These are phyloP conservation scores for Sporothrix dimorphospora DNA, from an alignment of 2,329 filamentous ascomycete genomes.

Conservation along the genomic window DNA sequence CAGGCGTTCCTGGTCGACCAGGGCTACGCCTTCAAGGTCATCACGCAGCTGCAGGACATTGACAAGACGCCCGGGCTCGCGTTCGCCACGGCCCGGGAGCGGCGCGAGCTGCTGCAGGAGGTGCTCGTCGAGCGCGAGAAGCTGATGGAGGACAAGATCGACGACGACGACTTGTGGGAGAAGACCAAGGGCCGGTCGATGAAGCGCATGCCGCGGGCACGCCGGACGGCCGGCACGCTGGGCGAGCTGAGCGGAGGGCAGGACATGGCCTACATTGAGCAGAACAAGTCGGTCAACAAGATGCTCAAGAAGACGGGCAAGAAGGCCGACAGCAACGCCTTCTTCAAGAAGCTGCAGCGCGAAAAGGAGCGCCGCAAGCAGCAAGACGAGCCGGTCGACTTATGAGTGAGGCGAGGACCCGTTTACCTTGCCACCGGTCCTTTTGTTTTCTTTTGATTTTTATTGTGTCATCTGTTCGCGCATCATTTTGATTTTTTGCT, in stretches of 20 bases:
- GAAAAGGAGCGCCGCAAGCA: constrained; percentile 56
- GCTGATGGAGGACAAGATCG: constrained; percentile 38
- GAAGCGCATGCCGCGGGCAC: constrained; percentile 50
- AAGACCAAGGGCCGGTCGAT: constrained; percentile 32
- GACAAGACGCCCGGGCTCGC: constrained; percentile 79
- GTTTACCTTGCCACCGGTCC: background rate
- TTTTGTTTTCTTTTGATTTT: background rate
- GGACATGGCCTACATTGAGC: constrained; percentile 95
- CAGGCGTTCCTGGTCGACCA: constrained; percentile 98
- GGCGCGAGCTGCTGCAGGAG: constrained; percentile 83
- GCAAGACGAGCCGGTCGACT: constrained; percentile 20
- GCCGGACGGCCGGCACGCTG: constrained; percentile 81
- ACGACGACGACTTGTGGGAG: constrained; percentile 46
- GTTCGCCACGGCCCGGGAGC: constrained; percentile 77
- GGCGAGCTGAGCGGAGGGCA: constrained; percentile 87
- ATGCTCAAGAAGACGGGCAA: constrained; percentile 62
- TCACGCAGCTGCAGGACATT: constrained; percentile 91
- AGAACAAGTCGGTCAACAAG: constrained; percentile 74
- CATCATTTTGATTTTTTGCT: background rate
- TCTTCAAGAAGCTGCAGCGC: constrained; percentile 68
- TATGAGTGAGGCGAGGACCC: background rate
- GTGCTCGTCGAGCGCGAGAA: constrained; percentile 77
- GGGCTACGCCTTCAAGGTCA: constrained; percentile 98
- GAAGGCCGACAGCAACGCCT: constrained; percentile 55
- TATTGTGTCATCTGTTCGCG: background rate